Conservation (phyloP, 805 yeast species). For the Metschnikowia gelsemii region DNA sequence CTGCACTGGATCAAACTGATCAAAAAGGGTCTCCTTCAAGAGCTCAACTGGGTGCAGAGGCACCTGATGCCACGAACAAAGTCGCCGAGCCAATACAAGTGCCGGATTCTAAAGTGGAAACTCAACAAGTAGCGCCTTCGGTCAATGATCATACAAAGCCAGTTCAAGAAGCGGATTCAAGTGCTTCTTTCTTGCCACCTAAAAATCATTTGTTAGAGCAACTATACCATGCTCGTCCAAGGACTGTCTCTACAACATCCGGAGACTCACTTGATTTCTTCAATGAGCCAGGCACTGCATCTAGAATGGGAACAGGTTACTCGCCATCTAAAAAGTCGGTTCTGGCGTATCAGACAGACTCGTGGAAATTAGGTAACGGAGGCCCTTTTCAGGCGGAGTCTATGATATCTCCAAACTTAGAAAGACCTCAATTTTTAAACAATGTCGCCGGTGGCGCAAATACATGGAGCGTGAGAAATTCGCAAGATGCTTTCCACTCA, state of each 20-base stretch:
- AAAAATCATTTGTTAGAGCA: slow-evolving; percentile 33
- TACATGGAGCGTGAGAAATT: slow-evolving; percentile 8
- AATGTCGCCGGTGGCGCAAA: slow-evolving; percentile 4
- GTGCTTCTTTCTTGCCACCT: slow-evolving; percentile 4
- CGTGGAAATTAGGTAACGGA: slow-evolving; percentile 4
- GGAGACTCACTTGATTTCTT: slow-evolving; percentile 9
- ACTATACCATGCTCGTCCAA: slow-evolving; percentile 35
- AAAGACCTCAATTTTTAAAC: slow-evolving; percentile 7
- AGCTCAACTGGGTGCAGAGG: background rate
- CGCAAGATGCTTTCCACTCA: slow-evolving; percentile 5
- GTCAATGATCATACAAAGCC: background rate
- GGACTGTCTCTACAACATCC: slow-evolving; percentile 18
- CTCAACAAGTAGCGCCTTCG: background rate
- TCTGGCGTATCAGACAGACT: slow-evolving; percentile 9
- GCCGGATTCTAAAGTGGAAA: background rate
- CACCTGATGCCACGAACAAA: background rate
- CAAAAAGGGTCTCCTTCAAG: background rate
- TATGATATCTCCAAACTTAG: slow-evolving; percentile 1
- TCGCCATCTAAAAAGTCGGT: slow-evolving; percentile 11
- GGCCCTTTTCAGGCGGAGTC: slow-evolving; percentile 3
- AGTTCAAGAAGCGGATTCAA: background rate
- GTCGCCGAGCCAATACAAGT: background rate
- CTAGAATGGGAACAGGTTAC: slow-evolving; percentile 12
- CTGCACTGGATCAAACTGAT: background rate
- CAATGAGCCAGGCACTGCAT: slow-evolving; percentile 4